Evolutionary conservation across 371 early-diverging fungal species (phyloP).

Genomic region (Mucor indicus): DNA sequence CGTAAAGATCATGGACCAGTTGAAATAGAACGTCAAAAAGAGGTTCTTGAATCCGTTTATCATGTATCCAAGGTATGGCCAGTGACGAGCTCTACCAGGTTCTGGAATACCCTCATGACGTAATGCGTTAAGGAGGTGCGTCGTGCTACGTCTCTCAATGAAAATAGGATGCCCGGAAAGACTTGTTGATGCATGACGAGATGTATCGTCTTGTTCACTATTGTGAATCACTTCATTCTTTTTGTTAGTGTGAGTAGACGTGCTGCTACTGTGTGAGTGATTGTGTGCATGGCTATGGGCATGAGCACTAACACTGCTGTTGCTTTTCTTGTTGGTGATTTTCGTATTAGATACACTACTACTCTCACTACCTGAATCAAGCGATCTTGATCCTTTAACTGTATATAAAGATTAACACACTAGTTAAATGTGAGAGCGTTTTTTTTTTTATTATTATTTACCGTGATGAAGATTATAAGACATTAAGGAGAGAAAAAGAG

Average conservation of each 20-base stretch:
- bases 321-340: constrained; percentile 4
- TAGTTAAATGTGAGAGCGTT: too few species aligned
- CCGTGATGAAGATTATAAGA: constrained; percentile 4
- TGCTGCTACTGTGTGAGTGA: background rate
- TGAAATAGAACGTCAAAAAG: constrained; percentile 32
- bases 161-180: constrained; percentile 6
- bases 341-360: background rate
- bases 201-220: constrained; percentile 1
- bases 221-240: background rate
- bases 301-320: background rate
- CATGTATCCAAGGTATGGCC: constrained; percentile 23
- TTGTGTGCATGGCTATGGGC: background rate
- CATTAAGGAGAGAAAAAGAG: too few species aligned
- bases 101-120: constrained; percentile 9
- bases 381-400: constrained; percentile 12
- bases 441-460: background rate
- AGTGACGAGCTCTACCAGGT: constrained; percentile 6
- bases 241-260: background rate
- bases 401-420: background rate
- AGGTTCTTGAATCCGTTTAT: constrained; percentile 14
- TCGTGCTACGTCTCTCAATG: constrained; percentile 1
- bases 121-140: background rate
- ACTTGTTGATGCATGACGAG: constrained; percentile 4
- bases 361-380: constrained; percentile 5
- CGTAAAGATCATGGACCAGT: constrained; percentile 13